A percentile compares a stretch with the other conserved stretches of the same genome.
phyloP scores from a whole-genome alignment of 2,329 filamentous ascomycete species.

The Penicillium verrucosum region DNA sequence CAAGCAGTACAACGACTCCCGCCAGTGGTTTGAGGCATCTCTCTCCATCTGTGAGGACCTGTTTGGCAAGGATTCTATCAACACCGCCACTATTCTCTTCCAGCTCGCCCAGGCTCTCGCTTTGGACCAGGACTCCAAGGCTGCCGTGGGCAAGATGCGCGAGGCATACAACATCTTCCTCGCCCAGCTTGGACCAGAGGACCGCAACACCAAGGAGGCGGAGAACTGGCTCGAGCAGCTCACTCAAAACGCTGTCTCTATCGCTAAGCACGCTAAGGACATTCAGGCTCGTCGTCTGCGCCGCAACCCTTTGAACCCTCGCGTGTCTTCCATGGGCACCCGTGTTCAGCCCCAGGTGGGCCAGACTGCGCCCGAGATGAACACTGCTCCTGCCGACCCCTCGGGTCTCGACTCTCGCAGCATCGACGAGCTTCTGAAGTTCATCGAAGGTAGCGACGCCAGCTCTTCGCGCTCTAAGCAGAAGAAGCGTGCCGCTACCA shows the following conservation, averaged over 20 bases:
- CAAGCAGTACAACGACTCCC: constrained; percentile 91
- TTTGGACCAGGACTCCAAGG: constrained; percentile 92
- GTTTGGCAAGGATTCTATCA: constrained; percentile 85
- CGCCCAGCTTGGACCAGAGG: constrained; percentile 76
- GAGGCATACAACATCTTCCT: constrained; percentile 97
- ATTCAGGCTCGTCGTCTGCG: constrained; percentile 71
- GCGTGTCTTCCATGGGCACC: constrained; percentile 53
- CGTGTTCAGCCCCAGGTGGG: constrained; percentile 63
- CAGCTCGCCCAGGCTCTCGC: constrained; percentile 94
- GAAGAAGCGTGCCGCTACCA: constrained; percentile 44
- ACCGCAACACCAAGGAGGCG: constrained; percentile 97
- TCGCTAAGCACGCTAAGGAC: constrained; percentile 91
- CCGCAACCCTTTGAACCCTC: constrained; percentile 65
- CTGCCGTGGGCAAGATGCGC: constrained; percentile 86
- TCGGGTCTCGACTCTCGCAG: constrained; percentile 68
- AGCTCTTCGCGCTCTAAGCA: constrained; percentile 42
- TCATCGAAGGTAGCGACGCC: constrained; percentile 72
- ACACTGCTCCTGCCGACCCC: constrained; percentile 37
- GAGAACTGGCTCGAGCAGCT: constrained; percentile 95
- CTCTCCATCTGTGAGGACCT: constrained; percentile 84
- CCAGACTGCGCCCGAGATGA: constrained; percentile 53
- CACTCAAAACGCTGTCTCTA: constrained; percentile 89
- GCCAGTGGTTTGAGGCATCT: constrained; percentile 94
- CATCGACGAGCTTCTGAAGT: constrained; percentile 90
- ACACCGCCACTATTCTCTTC: constrained; percentile 92